Conservation (phyloP, 2,329 filamentous ascomycete species). For the Cercospora beticola region DNA sequence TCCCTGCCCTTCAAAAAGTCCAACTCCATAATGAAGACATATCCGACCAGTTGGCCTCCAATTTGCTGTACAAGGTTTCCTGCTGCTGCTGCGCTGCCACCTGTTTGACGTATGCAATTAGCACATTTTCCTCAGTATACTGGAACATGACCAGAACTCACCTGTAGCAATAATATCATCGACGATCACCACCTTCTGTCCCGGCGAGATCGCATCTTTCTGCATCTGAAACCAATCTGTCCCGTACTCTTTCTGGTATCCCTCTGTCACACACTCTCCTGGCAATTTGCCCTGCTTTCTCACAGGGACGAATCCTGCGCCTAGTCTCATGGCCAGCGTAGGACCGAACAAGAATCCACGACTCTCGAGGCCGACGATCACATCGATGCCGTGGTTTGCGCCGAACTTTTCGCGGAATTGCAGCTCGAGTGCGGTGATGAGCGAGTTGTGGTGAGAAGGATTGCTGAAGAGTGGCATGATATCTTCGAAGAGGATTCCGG, state of each 20-base stretch:
- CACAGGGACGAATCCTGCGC: constrained; percentile 86
- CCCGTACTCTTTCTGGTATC: constrained; percentile 94
- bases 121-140: background rate
- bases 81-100: constrained; percentile 86
- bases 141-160: constrained; percentile 49
- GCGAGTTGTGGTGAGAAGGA: constrained; percentile 67
- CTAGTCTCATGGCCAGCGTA: constrained; percentile 76
- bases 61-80: constrained; percentile 82
- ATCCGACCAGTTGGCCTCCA: constrained; percentile 82
- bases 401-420: constrained; percentile 67
- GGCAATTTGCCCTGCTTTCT: constrained; percentile 96
- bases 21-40: constrained; percentile 93
- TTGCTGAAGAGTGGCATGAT: constrained; percentile 94
- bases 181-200: constrained; percentile 87
- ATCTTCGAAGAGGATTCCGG: constrained; percentile 94
- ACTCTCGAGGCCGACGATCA: constrained; percentile 90
- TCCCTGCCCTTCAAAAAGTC: constrained; percentile 88
- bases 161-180: constrained; percentile 99
- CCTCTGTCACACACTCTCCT: constrained; percentile 79
- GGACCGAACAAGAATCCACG: constrained; percentile 95
- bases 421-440: constrained; percentile 82
- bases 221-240: constrained; percentile 97
- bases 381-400: constrained; percentile 57
- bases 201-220: constrained; percentile 74
- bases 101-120: constrained; percentile 48